Evolutionary conservation across 805 yeast species (phyloP).

Genomic region (Teunomyces lycoperdinae): DNA sequence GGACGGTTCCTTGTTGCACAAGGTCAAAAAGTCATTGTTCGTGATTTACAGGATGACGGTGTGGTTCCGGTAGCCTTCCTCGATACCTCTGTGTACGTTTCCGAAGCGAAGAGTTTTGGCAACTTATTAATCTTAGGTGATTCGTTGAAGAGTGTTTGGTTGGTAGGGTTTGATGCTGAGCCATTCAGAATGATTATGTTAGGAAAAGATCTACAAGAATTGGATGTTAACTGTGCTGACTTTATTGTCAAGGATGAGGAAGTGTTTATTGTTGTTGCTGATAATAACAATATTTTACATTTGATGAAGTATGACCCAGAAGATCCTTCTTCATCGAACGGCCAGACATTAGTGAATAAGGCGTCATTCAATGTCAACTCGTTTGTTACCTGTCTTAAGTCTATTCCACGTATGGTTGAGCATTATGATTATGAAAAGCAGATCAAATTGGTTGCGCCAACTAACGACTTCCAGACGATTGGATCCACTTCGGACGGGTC

Average conservation of each 20-base stretch:
- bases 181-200: conserved; percentile 82
- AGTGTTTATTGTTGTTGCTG: conserved; percentile 64
- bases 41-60: conserved; percentile 84
- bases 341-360: conserved; percentile 68
- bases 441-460: conserved; percentile 14
- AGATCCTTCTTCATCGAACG: conserved; percentile 77
- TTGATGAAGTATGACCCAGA: conserved; percentile 88
- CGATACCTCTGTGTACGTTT: conserved; percentile 77
- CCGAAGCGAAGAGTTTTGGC: conserved; percentile 79
- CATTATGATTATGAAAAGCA: conserved; percentile 25
- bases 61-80: conserved; percentile 92
- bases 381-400: conserved; percentile 51
- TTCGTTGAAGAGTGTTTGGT: conserved; percentile 67
- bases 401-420: conserved; percentile 39
- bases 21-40: conserved; percentile 76
- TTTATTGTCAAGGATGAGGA: conserved; percentile 72
- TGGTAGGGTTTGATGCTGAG: conserved; percentile 90
- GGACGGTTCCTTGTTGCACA: conserved; percentile 83
- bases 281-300: conserved; percentile 63
- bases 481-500: conserved; percentile 83
- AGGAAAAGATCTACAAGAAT: conserved; percentile 66
- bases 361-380: conserved; percentile 71
- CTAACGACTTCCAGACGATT: conserved; percentile 52
- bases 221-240: conserved; percentile 71
- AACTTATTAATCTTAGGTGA: conserved; percentile 83